Base-by-base conservation (phyloP, 805 yeast genomes). In the Saturnispora kantuleensis region DNA sequence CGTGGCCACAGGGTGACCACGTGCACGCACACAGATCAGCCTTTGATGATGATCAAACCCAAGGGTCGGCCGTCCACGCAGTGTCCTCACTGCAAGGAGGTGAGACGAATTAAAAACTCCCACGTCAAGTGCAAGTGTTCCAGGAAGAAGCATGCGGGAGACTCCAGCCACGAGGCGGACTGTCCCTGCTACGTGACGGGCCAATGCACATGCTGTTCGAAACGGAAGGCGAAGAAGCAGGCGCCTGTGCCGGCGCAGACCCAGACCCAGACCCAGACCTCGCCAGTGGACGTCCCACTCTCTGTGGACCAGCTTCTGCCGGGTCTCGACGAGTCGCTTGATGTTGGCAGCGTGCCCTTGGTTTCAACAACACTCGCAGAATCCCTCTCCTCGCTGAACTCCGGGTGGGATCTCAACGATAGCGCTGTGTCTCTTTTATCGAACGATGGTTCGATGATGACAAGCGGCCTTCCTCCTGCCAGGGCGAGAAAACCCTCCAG, bases 41-140 rank as follows among this genome's bases (percentile, higher is more conserved):
- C 95, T 4, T 67, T 93, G 53, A 81, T 84, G 59, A 83, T 83
- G 84, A 90, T 93, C 61, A 93, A 93, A 59, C 96, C 95, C 13
- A 93, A 93, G 59, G 98, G 98, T 3, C 71, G 98, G 46, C 98
- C 98, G 1, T 79, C 96, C 0, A 81, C 95, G 1, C 96, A 88
- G 57, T 90, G 97, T 57, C 69, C 73, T 33, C 94, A 84, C 58
- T 90, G 96, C 59, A 79, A 87, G 50, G 86, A 81, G 46, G 74
- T 80, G 52, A 67, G 95, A 32, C 80, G 78, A 56, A 57, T 69
- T 49, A 81, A 80, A 53, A 78, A 81, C 54, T 67, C 77, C 2
- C 93, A 84, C 58, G 75, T 75, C 6, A 62, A 73, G 16, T 86
- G 97, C 62, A 69, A 77, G 3, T 86, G 95, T 66, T 79, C 80